phyloP scores from a whole-genome alignment of 1,139 yeast genomes.

The Zygosaccharomyces sapae region DNA sequence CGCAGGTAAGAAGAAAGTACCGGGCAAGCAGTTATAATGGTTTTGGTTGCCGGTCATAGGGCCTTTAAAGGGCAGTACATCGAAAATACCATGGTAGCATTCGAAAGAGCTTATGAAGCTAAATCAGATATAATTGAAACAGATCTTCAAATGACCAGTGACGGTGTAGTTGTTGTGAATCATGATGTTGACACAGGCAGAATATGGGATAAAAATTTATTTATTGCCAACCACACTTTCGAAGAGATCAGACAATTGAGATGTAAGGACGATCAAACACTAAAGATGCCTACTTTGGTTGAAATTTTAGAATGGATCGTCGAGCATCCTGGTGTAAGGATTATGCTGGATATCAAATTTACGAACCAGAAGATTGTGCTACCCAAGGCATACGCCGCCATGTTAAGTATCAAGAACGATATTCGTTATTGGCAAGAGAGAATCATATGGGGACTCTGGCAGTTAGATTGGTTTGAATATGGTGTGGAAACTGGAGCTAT shows the following conservation, averaged over 20 bases:
- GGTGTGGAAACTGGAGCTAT: constrained; percentile 42
- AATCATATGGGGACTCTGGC: constrained; percentile 81
- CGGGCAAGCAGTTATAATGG: constrained; percentile 11
- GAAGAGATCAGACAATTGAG: constrained; percentile 49
- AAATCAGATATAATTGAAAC: constrained; percentile 78
- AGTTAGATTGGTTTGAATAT: constrained; percentile 56
- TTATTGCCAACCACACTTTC: constrained; percentile 39
- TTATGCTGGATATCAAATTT: constrained; percentile 81
- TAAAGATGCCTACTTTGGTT: constrained; percentile 56
- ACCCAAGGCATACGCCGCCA: constrained; percentile 47
- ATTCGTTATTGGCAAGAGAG: constrained; percentile 61
- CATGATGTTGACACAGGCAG: constrained; percentile 48
- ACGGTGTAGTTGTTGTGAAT: constrained; percentile 67
- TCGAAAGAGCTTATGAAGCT: constrained; percentile 61
- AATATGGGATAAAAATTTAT: constrained; percentile 36
- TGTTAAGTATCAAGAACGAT: constrained; percentile 48
- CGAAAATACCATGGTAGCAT: constrained; percentile 76
- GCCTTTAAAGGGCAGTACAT: constrained; percentile 49
- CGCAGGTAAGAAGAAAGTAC: not conserved
- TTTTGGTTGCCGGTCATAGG: constrained; percentile 42
- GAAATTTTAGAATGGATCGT: constrained; percentile 59
- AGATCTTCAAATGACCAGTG: constrained; percentile 74
- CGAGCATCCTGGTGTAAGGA: constrained; percentile 40
- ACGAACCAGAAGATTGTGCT: constrained; percentile 60
- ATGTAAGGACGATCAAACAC: constrained; percentile 51